These are phyloP conservation scores for Selaginella tamariscina DNA, from an alignment of 75 land plant genomes.

Conservation along the genomic window DNA sequence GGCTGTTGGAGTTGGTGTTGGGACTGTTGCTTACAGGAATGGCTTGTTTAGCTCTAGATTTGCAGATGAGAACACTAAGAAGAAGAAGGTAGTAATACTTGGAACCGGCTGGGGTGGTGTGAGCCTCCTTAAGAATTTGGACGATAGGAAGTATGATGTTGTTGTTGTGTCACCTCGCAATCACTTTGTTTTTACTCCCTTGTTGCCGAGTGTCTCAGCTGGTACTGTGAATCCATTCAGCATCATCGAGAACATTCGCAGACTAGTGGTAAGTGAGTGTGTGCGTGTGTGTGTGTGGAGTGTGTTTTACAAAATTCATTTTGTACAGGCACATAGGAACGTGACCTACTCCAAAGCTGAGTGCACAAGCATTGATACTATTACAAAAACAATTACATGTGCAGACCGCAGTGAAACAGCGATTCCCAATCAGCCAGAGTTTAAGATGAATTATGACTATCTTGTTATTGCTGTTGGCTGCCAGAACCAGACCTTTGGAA, in stretches of 20 bases:
- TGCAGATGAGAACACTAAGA: constrained; percentile 17
- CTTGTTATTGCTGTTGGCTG: constrained; percentile 80
- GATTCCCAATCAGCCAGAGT: constrained; percentile 35
- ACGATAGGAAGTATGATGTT: constrained; percentile 61
- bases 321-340: constrained; percentile 42
- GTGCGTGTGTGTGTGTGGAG: background rate
- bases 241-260: constrained; percentile 85
- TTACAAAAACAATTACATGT: constrained; percentile 54
- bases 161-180: constrained; percentile 84
- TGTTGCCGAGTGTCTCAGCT: constrained; percentile 96
- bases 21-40: too few relatives aligned
- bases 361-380: constrained; percentile 58
- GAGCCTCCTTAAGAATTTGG: constrained; percentile 61
- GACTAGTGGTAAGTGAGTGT: constrained; percentile 30
- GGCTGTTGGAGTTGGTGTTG: too few relatives aligned
- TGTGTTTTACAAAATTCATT: background rate
- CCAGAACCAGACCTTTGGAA: constrained; percentile 72
- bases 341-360: constrained; percentile 68
- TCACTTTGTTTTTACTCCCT: constrained; percentile 89
- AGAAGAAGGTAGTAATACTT: constrained; percentile 71
- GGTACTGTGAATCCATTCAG: constrained; percentile 92
- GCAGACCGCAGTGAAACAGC: constrained; percentile 22
- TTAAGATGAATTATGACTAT: constrained; percentile 68
- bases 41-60: too few relatives aligned
- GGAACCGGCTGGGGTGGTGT: constrained; percentile 98